Evolutionary conservation across 371 early-diverging fungal genomes (phyloP).

Genomic region (Haplosporangium sp.): DNA sequence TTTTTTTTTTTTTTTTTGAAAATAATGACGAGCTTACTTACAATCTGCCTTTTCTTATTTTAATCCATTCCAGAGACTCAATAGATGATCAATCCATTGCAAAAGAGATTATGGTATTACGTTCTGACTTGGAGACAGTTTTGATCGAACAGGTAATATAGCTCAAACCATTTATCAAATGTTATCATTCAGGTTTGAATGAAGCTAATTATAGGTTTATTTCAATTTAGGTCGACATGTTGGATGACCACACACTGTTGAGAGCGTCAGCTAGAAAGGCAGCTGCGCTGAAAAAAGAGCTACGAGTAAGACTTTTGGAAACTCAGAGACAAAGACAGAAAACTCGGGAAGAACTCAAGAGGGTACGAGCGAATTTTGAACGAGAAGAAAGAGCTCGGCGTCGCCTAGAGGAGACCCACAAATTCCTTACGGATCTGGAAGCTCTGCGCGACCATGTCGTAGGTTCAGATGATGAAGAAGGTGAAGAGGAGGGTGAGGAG

Average conservation of each 20-base stretch:
- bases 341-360: slow-evolving; percentile 29
- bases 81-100: slow-evolving; percentile 33
- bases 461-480: slow-evolving; percentile 26
- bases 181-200: background rate
- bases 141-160: slow-evolving; percentile 46
- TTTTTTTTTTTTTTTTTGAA: no score
- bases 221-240: slow-evolving; percentile 39
- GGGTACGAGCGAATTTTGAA: slow-evolving; percentile 42
- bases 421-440: slow-evolving; percentile 49
- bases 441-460: slow-evolving; percentile 40
- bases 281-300: slow-evolving; percentile 41
- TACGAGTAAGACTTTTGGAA: slow-evolving; percentile 37
- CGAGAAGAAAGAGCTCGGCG: slow-evolving; percentile 42
- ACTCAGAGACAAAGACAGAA: slow-evolving; percentile 38
- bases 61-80: slow-evolving; percentile 17
- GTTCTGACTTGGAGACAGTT: slow-evolving; percentile 38
- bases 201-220: background rate
- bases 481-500: background rate
- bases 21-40: background rate
- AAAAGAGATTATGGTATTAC: slow-evolving; percentile 22
- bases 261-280: slow-evolving; percentile 48
- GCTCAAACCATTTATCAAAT: background rate
- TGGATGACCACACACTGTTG: slow-evolving; percentile 42
- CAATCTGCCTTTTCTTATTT: background rate
- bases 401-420: slow-evolving; percentile 48